Base-by-base conservation (phyloP, 1,139 yeast species). In the Yamadazyma buinensis region DNA sequence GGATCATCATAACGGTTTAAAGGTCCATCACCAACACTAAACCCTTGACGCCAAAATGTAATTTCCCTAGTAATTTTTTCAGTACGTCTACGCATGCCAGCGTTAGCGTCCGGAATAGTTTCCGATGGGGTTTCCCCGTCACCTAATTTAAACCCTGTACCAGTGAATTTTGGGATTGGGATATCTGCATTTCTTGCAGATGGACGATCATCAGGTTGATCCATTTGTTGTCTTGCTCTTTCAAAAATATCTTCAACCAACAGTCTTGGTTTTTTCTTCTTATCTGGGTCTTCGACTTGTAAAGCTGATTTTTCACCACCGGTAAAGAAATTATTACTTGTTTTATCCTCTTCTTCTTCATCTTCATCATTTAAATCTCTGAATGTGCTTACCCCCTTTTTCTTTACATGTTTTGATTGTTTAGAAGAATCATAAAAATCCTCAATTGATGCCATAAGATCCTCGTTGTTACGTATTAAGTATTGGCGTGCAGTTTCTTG, bases 31-130 rank as follows among this genome's bases (percentile, higher is more conserved):
- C 92, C 97, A 21, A 92, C 90, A 37, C 88, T 86, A 61, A 94
- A 92, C 2, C 98, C 98, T 54, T 92, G 94, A 48, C 80, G 81
- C 98, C 98, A 92, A 57, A 92, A 92, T 0, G 95, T 87, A 43
- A 94, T 82, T 34, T 82, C 83, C 51, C 95, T 70, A 13, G 72
- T 70, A 7, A 80, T 94, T 39, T 75, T 77, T 24, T 63, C 63
- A 3, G 74, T 70, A 34, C 60, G 64, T 37, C 59, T 59, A 5
- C 7, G 19, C 32, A 35, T 39, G 13, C 47, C 41, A 3, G 62
- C 58, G 29, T 53, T 55, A 1, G 65, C 55, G 46, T 65, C 61
- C 29, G 54, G 51, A 28, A 66, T 40, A 26, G 47, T 44, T 46
- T 64, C 57, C 24, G 79, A 68, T 42, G 75, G 70, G 6, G 58